Evolutionary conservation across 306 rosid species (phyloP).

Genomic region (Chamaecrista fasciculata): DNA sequence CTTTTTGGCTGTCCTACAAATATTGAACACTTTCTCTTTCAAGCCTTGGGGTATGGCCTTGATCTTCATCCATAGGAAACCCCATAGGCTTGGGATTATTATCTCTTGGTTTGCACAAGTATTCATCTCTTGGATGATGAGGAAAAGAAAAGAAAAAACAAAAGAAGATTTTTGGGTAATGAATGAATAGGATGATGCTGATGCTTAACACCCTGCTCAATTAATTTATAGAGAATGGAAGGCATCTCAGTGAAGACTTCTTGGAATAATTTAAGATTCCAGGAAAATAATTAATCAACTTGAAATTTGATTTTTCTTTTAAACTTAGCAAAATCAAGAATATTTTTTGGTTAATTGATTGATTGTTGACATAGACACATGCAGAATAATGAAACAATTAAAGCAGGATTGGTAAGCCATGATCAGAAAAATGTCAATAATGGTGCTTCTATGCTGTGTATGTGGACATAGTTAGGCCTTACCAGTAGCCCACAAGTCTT

Average conservation of each 20-base stretch:
- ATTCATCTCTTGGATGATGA: too few species aligned
- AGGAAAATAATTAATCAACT: too few species aligned
- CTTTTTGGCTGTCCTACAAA: conserved; percentile 41
- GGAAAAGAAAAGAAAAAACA: too few species aligned
- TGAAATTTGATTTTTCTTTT: too few species aligned
- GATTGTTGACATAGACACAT: background rate
- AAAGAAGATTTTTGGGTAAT: too few species aligned
- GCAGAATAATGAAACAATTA: background rate
- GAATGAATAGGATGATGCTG: too few species aligned
- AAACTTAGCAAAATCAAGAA: too few species aligned
- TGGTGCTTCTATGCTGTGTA: conserved; percentile 43
- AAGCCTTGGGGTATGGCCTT: conserved; percentile 28
- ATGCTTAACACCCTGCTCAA: too few species aligned
- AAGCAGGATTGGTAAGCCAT: too few species aligned
- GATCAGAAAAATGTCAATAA: too few species aligned
- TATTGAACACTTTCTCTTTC: conserved; percentile 32
- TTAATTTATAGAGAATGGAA: conserved; percentile 41
- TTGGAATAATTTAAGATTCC: conserved; percentile 34
- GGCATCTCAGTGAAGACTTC: conserved; percentile 17
- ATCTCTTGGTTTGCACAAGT: conserved; percentile 40
- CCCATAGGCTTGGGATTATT: conserved; percentile 18
- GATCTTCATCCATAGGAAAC: conserved; percentile 26
- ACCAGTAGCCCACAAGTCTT: conserved; percentile 37
- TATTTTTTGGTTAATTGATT: too few species aligned
- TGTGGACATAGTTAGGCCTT: too few species aligned